phyloP scores from a whole-genome alignment of 768 basidiomycete species.

The Amanita exitialis region DNA sequence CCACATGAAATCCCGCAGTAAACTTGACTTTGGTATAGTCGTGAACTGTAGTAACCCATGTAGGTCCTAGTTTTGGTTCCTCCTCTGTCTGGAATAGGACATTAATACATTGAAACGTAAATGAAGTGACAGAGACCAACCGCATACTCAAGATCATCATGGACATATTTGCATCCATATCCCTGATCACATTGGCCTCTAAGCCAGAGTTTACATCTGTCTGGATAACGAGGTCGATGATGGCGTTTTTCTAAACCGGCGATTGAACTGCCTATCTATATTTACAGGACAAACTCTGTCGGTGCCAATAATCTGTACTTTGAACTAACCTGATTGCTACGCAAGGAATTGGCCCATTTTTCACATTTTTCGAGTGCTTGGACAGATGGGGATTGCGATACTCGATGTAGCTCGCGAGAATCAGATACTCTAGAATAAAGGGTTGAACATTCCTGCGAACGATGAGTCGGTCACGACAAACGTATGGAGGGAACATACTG shows the following conservation, averaged over 20 bases:
- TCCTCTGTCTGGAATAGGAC: background rate
- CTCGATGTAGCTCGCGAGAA: background rate
- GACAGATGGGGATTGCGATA: background rate
- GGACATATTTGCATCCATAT: conserved; percentile 18
- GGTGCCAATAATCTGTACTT: background rate
- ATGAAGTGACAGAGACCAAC: conserved; percentile 11
- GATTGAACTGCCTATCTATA: background rate
- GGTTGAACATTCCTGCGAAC: background rate
- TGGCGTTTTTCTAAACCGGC: background rate
- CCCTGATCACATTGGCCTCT: conserved; percentile 17
- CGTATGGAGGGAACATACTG: background rate
- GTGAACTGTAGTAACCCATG: conserved; percentile 25
- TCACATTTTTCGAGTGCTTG: background rate
- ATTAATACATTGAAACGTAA: background rate
- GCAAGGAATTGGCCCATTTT: background rate
- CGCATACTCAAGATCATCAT: conserved; percentile 22
- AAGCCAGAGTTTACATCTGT: conserved; percentile 19
- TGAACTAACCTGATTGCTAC: background rate
- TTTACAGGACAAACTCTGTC: background rate
- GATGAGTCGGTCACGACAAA: background rate
- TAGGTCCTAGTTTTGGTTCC: background rate
- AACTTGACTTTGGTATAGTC: conserved; percentile 49
- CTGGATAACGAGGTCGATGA: conserved; percentile 4
- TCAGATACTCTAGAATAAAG: background rate
- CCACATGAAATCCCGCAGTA: conserved; percentile 50